Base-by-base conservation (phyloP, 768 basidiomycete genomes). In the Albatrellus ellisii region DNA sequence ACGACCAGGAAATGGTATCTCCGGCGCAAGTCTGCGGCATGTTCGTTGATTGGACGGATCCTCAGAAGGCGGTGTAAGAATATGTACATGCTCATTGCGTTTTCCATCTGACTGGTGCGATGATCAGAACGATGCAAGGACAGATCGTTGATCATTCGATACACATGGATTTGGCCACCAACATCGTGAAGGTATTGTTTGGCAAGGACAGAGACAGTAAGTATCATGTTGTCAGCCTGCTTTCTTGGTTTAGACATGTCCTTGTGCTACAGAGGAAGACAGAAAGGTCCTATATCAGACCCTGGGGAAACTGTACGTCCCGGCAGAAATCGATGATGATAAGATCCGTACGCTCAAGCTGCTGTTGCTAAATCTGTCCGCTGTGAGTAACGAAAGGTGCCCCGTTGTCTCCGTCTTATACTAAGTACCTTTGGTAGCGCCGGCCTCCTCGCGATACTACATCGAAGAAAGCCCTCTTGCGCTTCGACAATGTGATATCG, bases 41-140 rank as follows among this genome's bases (percentile, higher is more conserved):
- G 60, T 69, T 92, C 53, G 68, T 81, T 2, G 88, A 91, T 49
- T 94, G 90, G 89, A 86, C 83, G 3, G 81, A 92, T 55, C 83
- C 87, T 0, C 67, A 74, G 53, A 88, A 85, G 53, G 70, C 72
- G 26, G 69, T 74, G 54, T 72, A 53, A 65, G 66, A 61, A 54
- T 61, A 63, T 11, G 9, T n/a, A 35, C 17, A 32, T 8, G 4
- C 6, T 33, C 37, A 21, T 4, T 26, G 15, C 29, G 38, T 29
- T 39, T 4, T 38, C 18, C 24, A 34, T 6, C 44, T 24, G 42
- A n/a, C 21, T 8, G 27, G 45, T 17, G 42, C 28, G 26, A 28
- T 50, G 6, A 43, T 11, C 17, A 73, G 72, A 20, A 66, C 67
- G 32, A 50, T 67, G 8, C 61, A 59, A 10, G 65, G 65, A 6